Conservation (phyloP, 257 asterid genomes). For the Cinchona pubescens region DNA sequence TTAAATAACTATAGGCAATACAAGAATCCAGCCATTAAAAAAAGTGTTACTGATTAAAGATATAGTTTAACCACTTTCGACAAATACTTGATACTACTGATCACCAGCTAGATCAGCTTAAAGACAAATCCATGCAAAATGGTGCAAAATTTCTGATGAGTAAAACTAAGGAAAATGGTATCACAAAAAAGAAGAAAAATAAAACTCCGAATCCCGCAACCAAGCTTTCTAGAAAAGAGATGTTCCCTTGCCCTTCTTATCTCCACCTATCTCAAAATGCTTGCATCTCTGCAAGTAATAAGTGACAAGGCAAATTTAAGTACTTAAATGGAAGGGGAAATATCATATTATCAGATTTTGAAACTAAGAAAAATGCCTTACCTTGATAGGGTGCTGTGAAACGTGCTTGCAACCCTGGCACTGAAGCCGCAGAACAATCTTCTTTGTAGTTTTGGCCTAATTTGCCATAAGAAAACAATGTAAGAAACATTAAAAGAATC, state of each 20-base stretch:
- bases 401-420: conserved; percentile 73
- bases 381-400: conserved; percentile 74
- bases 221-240: conserved; percentile 15
- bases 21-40: too few relatives aligned
- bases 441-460: conserved; percentile 71
- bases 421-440: conserved; percentile 69
- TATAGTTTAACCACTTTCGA: too few relatives aligned
- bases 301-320: not conserved
- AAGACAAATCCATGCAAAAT: too few relatives aligned
- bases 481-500: not conserved
- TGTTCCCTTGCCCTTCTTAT: conserved; percentile 31
- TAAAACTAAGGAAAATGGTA: too few relatives aligned
- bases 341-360: not conserved
- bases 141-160: too few relatives aligned
- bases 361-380: not conserved
- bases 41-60: too few relatives aligned
- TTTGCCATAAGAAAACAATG: not conserved
- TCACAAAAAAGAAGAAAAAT: too few relatives aligned
- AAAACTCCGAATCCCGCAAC: not conserved
- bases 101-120: too few relatives aligned
- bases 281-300: conserved; percentile 30
- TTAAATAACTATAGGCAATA: too few relatives aligned
- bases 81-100: too few relatives aligned
- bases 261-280: conserved; percentile 30
- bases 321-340: not conserved